phyloP scores from a whole-genome alignment of 148 eudicot genomes.

The Fagopyrum esculentum region DNA sequence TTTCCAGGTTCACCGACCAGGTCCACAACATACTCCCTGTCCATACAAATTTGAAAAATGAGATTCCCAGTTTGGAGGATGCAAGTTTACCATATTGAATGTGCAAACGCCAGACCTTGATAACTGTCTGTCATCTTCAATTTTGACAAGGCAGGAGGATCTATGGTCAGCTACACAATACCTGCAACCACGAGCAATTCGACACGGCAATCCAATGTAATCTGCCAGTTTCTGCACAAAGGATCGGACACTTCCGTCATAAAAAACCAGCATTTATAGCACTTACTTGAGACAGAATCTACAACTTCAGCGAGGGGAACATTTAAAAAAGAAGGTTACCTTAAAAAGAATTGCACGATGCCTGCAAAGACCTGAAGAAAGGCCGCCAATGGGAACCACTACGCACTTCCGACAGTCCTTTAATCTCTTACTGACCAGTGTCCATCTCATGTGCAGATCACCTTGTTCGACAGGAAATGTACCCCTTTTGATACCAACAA shows the following conservation, averaged over 20 bases:
- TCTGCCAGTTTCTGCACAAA: slow-evolving; percentile 81
- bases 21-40: slow-evolving; percentile 96
- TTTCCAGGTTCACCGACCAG: slow-evolving; percentile 83
- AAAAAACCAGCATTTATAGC: neutral
- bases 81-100: slow-evolving; percentile 1
- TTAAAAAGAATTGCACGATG: slow-evolving; percentile 94
- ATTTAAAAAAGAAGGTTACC: slow-evolving; percentile 29
- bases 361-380: slow-evolving; percentile 87
- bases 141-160: slow-evolving; percentile 83
- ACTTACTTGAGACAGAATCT: neutral
- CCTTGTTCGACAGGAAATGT: slow-evolving; percentile 79
- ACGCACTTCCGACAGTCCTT: slow-evolving; percentile 62
- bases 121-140: slow-evolving; percentile 64
- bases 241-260: neutral
- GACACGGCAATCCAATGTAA: slow-evolving; percentile 85
- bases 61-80: slow-evolving; percentile 4
- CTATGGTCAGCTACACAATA: slow-evolving; percentile 71
- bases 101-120: slow-evolving; percentile 38
- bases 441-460: slow-evolving; percentile 67
- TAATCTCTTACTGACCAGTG: slow-evolving; percentile 47
- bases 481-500: slow-evolving; percentile 55
- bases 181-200: slow-evolving; percentile 95
- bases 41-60: slow-evolving; percentile 3
- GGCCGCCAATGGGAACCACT: slow-evolving; percentile 76
- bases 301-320: neutral